phyloP scores from a whole-genome alignment of 441 rosid genomes.

The Mallotus japonicus region DNA sequence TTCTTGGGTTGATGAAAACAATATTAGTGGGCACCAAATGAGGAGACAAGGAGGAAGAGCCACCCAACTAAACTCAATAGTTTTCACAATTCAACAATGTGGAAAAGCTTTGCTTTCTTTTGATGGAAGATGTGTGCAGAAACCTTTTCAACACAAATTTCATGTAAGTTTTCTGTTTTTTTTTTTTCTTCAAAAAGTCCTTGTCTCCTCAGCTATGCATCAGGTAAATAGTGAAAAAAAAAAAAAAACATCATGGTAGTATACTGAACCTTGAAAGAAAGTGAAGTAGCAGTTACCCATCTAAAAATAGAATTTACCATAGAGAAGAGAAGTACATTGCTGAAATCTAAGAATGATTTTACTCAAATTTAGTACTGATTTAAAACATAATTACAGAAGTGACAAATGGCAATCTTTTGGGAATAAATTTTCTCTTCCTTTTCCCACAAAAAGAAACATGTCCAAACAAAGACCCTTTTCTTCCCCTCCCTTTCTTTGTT shows the following conservation, averaged over 20 bases:
- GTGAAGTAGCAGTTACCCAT: background rate
- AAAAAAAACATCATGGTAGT: background rate
- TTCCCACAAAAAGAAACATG: background rate
- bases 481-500: background rate
- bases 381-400: background rate
- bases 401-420: constrained; percentile 12
- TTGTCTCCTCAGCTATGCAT: background rate
- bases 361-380: background rate
- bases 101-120: background rate
- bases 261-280: background rate
- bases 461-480: constrained; percentile 1
- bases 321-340: background rate
- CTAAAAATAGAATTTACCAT: background rate
- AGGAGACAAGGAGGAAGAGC: background rate
- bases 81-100: no score
- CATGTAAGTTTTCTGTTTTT: background rate
- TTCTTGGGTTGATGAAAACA: background rate
- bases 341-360: constrained; percentile 6
- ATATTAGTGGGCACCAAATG: background rate
- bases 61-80: no score
- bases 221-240: background rate
- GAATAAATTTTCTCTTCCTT: background rate
- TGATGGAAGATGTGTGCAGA: background rate
- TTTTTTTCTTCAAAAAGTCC: no score
- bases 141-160: background rate